These are phyloP conservation scores for Beauveria caledonica DNA, from an alignment of 2,329 filamentous ascomycete species.

Conservation along the genomic window DNA sequence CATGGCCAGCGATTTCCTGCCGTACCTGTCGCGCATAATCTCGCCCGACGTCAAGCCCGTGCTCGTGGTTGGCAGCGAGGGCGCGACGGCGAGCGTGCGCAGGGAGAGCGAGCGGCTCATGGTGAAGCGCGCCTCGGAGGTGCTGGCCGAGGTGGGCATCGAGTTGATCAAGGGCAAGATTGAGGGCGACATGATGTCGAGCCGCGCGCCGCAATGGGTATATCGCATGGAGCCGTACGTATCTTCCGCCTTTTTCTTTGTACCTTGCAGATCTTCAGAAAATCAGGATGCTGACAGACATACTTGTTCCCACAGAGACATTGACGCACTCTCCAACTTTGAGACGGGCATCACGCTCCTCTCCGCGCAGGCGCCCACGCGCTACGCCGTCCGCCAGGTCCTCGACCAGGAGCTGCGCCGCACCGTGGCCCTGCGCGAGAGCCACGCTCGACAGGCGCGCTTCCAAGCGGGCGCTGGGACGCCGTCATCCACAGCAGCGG, in stretches of 20 bases:
- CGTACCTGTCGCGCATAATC: constrained; percentile 75
- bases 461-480: constrained; percentile 38
- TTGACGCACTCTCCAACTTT: constrained; percentile 74
- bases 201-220: constrained; percentile 62
- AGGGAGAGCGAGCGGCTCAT: constrained; percentile 78
- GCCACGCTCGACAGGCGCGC: constrained; percentile 56
- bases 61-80: constrained; percentile 61
- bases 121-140: constrained; percentile 68
- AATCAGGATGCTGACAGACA: neutral
- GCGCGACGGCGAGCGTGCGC: constrained; percentile 72
- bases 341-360: constrained; percentile 55
- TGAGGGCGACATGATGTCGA: constrained; percentile 54
- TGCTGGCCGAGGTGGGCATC: constrained; percentile 77
- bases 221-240: constrained; percentile 91
- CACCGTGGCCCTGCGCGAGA: constrained; percentile 58
- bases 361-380: constrained; percentile 59
- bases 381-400: constrained; percentile 91
- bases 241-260: neutral
- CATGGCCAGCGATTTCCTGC: constrained; percentile 73
- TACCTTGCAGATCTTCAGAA: constrained; percentile 10
- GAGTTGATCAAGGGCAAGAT: constrained; percentile 73
- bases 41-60: constrained; percentile 89
- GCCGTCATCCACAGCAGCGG: constrained; percentile 1
- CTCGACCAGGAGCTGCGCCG: constrained; percentile 83
- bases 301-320: constrained; percentile 34